Base-by-base conservation (phyloP, 169 alveolate genomes). In the Theileria annulata region DNA sequence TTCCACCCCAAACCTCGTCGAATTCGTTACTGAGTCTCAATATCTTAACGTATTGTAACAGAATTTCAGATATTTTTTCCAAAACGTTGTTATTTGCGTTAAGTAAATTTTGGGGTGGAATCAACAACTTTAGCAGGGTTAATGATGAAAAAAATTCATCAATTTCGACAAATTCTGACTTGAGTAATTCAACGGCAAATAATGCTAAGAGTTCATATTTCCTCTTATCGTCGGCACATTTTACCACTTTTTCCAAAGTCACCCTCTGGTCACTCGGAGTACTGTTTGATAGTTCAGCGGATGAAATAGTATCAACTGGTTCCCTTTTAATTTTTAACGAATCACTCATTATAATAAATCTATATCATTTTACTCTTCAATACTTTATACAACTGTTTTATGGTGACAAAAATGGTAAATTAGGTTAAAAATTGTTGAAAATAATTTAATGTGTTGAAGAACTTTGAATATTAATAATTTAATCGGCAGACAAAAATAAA, bases 41-140 rank as follows among this genome's bases (percentile, higher is more conserved):
- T 17, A 73, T 70, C 79, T 59, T 81, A 33, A 81, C 31, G 72
- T 74, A 81, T 1, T 77, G 75, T 0, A 56, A 62, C 63, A 81
- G 37, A 58, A 81, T 31, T 56, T 81, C 88, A 12, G 82, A 60
- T 28, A 73, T 77, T 68, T 63, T 74, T 13, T 42, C 51, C 51
- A 42, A 42, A 42, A 42, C 51, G 51, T 42, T 35, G 47, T 35
- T 35, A 35, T 35, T 42, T 12, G 51, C 13, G 51, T 42, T 8
- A 8, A 42, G 15, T 42, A 8, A 42, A 17, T 42, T 42, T 42
- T 42, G 51, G 1, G 51, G 51, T 12, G 51, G 51, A 8, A 42
- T 42, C 51, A 42, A 8, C 51, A 42, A 8, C 51, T 42, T 42
- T 8, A 42, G 51, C 2, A 42, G 51, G 13, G 51, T 42, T 8